Base-by-base conservation (phyloP, 169 alveolate species). In the Amoebophrya sp. region DNA sequence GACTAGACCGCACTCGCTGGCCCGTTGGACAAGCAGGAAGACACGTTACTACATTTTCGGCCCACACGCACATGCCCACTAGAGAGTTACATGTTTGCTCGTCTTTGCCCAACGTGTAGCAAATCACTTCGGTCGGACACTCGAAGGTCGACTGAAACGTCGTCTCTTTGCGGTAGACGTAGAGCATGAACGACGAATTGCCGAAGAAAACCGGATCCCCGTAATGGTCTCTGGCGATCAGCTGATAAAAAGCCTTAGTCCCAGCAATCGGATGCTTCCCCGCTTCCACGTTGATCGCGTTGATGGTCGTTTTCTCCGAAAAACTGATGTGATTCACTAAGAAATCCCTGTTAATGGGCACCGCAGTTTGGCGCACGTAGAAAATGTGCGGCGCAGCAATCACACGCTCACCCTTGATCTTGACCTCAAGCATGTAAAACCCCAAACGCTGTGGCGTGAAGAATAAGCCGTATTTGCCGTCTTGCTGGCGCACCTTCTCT, bases 151-250 rank as follows among this genome's bases (percentile, higher is more conserved):
- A 36, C 83, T 65, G 36, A 36, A 65, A 65, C 39, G 83, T 65
- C 39, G 83, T 26, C 83, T 65, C 36, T 36, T 65, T 65, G 12
- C 83, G 83, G 83, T 65, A 65, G 36, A 65, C 26, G 83, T 65
- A 65, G 83, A 65, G 1, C 83, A 65, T 65, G 83, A 65, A 65
- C 33, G 33, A 6, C 39, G 3, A 26, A 36, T 65, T 65, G 38
- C 83, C 83, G 83, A 65, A 65, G 83, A 26, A 65, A 10, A 65
- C 83, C 83, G 83, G 83, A 36, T 65, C 83, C 83, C 83, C 83
- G 83, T 65, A 65, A 36, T 12, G 1, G 83, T 65, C 83, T 36
- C 83, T 29, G 36, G 83, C 83, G 36, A 36, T 65, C 33, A 65
- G 83, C 83, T 65, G 83, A 36, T 65, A 65, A 26, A 65, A 65